Evolutionary conservation across 148 eudicot genomes (phyloP).

Genomic region (Diospyros kaki): DNA sequence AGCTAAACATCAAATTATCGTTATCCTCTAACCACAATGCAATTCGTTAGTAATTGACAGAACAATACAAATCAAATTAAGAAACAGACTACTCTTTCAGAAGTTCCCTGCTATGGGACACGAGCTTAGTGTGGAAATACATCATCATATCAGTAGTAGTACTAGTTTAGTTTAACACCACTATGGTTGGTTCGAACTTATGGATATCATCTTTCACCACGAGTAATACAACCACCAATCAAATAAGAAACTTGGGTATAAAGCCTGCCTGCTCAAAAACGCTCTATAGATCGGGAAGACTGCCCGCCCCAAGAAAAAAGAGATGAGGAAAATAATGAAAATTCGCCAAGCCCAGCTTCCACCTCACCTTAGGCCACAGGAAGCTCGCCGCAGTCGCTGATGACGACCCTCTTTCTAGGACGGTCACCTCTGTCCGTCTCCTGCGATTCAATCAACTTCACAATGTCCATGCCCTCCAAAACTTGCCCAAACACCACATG

Average conservation of each 20-base stretch:
- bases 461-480: slow-evolving; percentile 90
- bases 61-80: too few relatives aligned
- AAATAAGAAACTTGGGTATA: neutral
- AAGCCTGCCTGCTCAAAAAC: slow-evolving; percentile 2
- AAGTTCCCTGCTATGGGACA: too few relatives aligned
- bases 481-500: slow-evolving; percentile 96
- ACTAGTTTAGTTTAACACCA: too few relatives aligned
- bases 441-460: slow-evolving; percentile 71
- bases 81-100: too few relatives aligned
- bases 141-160: too few relatives aligned
- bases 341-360: neutral
- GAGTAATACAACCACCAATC: slow-evolving; percentile 17
- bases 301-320: neutral
- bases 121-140: too few relatives aligned
- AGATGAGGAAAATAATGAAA: neutral
- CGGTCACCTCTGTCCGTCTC: slow-evolving; percentile 95
- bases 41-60: too few relatives aligned
- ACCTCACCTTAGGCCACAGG: slow-evolving; percentile 43
- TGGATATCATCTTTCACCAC: too few relatives aligned
- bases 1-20: too few relatives aligned
- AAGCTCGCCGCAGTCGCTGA: slow-evolving; percentile 87
- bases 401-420: slow-evolving; percentile 68
- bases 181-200: too few relatives aligned
- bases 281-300: slow-evolving; percentile 6
- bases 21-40: too few relatives aligned